phyloP scores from a whole-genome alignment of 192 early-diverging fungal genomes.

The Linderina pennispora region DNA sequence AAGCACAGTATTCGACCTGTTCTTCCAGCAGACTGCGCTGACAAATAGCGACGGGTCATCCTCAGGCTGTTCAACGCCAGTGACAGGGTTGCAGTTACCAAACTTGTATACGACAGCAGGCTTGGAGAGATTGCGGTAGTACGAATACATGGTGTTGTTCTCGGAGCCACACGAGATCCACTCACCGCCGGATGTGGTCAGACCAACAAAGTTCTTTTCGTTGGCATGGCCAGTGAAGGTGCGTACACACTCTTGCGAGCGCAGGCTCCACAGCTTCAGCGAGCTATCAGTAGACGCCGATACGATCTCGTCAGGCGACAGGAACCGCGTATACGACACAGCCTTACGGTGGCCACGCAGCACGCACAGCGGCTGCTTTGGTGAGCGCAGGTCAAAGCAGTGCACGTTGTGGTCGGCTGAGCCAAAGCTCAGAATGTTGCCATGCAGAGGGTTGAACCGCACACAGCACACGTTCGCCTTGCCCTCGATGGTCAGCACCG shows the following conservation, averaged over 20 bases:
- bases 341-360: constrained; percentile 89
- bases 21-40: constrained; percentile 90
- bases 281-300: constrained; percentile 92
- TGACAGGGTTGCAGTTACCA: constrained; percentile 64
- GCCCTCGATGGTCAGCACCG: constrained; percentile 76
- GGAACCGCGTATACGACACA: constrained; percentile 90
- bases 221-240: constrained; percentile 84
- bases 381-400: constrained; percentile 83
- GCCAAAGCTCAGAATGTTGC: constrained; percentile 77
- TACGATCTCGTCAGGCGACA: constrained; percentile 68
- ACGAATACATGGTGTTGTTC: constrained; percentile 83
- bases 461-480: constrained; percentile 91
- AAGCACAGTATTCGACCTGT: constrained; percentile 63
- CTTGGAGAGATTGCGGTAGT: constrained; percentile 65
- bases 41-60: constrained; percentile 76
- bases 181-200: constrained; percentile 66
- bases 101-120: constrained; percentile 75
- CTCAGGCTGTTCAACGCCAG: constrained; percentile 51
- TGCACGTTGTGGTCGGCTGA: constrained; percentile 91
- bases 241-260: constrained; percentile 51
- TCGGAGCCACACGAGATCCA: constrained; percentile 94
- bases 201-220: constrained; percentile 96
- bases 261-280: constrained; percentile 78
- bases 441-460: constrained; percentile 76
- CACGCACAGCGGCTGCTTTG: constrained; percentile 59